Percentiles rank a stretch among this genome's conserved stretches.
Conservation (phyloP, 2,329 filamentous ascomycete species). For the Blastomyces emzantsi region DNA sequence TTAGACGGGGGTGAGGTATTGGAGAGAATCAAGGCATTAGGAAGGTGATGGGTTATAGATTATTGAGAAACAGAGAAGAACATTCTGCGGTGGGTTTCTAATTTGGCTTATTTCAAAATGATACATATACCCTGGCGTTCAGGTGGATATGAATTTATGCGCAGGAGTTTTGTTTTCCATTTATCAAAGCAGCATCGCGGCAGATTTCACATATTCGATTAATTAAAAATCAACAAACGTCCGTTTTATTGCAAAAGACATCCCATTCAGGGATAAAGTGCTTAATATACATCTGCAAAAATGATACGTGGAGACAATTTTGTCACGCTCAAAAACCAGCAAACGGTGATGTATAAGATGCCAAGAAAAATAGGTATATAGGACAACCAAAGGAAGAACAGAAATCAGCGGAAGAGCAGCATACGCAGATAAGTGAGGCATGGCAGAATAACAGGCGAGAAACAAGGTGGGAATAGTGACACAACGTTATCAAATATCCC, state of each 20-base stretch:
- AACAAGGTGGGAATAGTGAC: no score
- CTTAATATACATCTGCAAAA: neutral
- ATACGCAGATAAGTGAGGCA: neutral
- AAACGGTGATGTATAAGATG: neutral
- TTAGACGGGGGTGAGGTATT: conserved; percentile 15
- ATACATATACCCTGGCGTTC: neutral
- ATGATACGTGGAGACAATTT: neutral
- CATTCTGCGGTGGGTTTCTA: no score
- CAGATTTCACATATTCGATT: neutral
- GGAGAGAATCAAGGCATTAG: conserved; percentile 7
- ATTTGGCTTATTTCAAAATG: neutral
- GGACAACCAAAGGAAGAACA: neutral
- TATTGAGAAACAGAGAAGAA: neutral
- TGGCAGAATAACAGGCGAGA: neutral
- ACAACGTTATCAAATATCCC: neutral
- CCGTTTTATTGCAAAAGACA: neutral
- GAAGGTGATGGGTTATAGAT: neutral
- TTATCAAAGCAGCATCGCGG: neutral
- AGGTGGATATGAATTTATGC: neutral
- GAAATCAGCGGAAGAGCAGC: neutral
- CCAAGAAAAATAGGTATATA: neutral
- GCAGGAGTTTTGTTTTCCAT: neutral
- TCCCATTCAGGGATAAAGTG: neutral
- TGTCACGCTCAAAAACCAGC: neutral
- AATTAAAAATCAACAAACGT: neutral